A percentile compares a stretch with the other conserved stretches of the same genome.
These are phyloP conservation scores for Fusarium sp. DNA, from an alignment of 2,329 filamentous ascomycete genomes.

Conservation along the genomic window DNA sequence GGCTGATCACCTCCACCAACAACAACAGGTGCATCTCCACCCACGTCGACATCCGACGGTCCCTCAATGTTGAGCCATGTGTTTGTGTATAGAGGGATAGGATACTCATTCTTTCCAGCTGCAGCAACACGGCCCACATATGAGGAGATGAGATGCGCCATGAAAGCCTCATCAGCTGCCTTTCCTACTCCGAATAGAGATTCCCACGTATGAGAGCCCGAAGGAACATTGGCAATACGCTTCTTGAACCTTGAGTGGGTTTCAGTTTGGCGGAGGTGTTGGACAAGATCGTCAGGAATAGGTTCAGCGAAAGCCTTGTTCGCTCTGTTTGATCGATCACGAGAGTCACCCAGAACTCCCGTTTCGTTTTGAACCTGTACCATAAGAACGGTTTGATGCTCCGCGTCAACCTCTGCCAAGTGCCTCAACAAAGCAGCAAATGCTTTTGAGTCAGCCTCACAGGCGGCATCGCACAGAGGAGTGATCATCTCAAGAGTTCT, in stretches of 20 bases:
- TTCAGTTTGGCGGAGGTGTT: slow-evolving; percentile 39
- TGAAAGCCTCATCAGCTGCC: slow-evolving; percentile 51
- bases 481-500: slow-evolving; percentile 50
- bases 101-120: slow-evolving; percentile 49
- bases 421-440: slow-evolving; percentile 50
- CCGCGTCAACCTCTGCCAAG: slow-evolving; percentile 55
- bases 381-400: slow-evolving; percentile 64
- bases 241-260: slow-evolving; percentile 48
- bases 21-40: slow-evolving; percentile 47
- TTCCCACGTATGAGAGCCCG: slow-evolving; percentile 47
- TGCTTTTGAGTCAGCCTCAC: slow-evolving; percentile 48
- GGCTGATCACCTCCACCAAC: slow-evolving; percentile 50
- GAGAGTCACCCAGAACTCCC: slow-evolving; percentile 62
- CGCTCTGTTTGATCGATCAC: slow-evolving; percentile 57
- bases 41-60: slow-evolving; percentile 46
- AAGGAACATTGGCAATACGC: slow-evolving; percentile 40
- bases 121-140: slow-evolving; percentile 51
- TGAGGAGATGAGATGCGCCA: slow-evolving; percentile 50
- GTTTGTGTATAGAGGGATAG: slow-evolving; percentile 51
- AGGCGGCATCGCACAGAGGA: slow-evolving; percentile 45
- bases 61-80: slow-evolving; percentile 53
- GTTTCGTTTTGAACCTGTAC: slow-evolving; percentile 68
- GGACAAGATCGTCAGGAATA: slow-evolving; percentile 45
- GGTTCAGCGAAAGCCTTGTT: slow-evolving; percentile 54
- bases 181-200: slow-evolving; percentile 47